A percentile compares a stretch with the other conserved stretches of the same genome.
Evolutionary conservation across 345 rosid genomes (phyloP).

Genomic region (Laguncularia racemosa): DNA sequence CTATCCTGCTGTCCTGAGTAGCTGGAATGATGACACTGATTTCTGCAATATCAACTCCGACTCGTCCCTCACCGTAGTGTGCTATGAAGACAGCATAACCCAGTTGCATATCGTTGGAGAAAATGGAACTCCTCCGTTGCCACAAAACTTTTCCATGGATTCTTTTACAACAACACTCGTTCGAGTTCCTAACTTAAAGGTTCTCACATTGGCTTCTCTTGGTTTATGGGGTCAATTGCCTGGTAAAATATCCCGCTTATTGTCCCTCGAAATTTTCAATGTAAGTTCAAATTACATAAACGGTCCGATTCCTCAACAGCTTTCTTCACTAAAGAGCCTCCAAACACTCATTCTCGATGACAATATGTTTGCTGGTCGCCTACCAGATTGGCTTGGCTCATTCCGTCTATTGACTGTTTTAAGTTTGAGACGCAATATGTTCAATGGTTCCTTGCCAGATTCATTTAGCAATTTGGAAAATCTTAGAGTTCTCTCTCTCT

Average conservation of each 20-base stretch:
- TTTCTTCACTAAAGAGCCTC: conserved; percentile 50
- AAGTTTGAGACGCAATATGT: conserved; percentile 64
- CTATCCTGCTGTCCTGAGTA: conserved; percentile 45
- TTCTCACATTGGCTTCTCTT: conserved; percentile 70
- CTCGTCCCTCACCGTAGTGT: conserved; percentile 58
- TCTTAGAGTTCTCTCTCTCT: conserved; percentile 77
- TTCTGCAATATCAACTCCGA: conserved; percentile 78
- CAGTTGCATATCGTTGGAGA: conserved; percentile 77
- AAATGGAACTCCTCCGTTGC: conserved; percentile 40
- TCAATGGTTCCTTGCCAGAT: conserved; percentile 68
- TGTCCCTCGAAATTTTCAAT: conserved; percentile 74
- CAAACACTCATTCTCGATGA: conserved; percentile 78
- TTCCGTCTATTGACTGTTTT: conserved; percentile 55
- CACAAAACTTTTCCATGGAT: conserved; percentile 60
- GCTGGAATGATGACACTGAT: conserved; percentile 69
- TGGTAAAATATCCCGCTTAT: conserved; percentile 53
- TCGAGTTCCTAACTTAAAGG: conserved; percentile 68
- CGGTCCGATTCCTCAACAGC: conserved; percentile 57
- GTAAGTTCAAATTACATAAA: conserved; percentile 68
- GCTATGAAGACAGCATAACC: conserved; percentile 72
- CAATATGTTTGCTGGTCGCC: conserved; percentile 59
- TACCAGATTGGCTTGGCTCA: conserved; percentile 59
- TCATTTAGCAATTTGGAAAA: conserved; percentile 51
- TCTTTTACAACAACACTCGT: conserved; percentile 73
- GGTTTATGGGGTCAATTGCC: conserved; percentile 93